Base-by-base conservation (phyloP, 1,139 yeast genomes). In the Geotrichum aggregatum region DNA sequence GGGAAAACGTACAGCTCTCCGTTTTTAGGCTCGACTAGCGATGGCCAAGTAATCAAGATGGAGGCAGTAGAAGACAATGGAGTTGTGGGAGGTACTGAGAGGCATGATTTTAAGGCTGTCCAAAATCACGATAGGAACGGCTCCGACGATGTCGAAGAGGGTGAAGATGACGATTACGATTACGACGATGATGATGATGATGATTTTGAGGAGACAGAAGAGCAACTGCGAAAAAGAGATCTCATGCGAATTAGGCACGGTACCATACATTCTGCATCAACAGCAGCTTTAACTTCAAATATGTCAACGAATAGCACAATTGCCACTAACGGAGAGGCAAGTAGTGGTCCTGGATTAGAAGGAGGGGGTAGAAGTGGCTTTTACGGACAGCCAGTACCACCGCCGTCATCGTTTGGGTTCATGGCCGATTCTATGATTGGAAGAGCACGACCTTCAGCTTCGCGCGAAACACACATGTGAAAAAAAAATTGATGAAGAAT, bases 381-480 rank as follows among this genome's bases (percentile, higher is more conserved):
- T 10, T 22, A 18, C 18, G 40, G n/a, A n/a, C n/a, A n/a, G n/a
- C n/a, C n/a, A n/a, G n/a, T n/a, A n/a, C n/a, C n/a, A n/a, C n/a
- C 21, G n/a, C 21, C 49, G 3, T 22, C 39, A 10, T 11, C 49
- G 4, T 44, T 49, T 43, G 52, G 39, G 33, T 44, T 49, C 24
- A 40, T 40, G 44, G 44, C 44, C 14, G 44, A 44, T 26, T 44
- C 48, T 2, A n/a, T 36, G 19, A 44, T 49, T n/a, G 52, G 52
- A 16, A 26, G 52, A n/a, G 52, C 52, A 5, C 33, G 49, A 31
- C 49, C 52, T 28, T 49, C 52, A 11, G 52, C 52, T 6, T 49
- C 52, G 19, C 40, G 52, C 24, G 52, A 49, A 34, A 49, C 52
- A 3, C 49, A 44, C n/a, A 40, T 40, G 41, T 40, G 26, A 21